These are phyloP conservation scores for Pseudohyphozyma bogoriensis DNA, from an alignment of 768 basidiomycete species.

Conservation along the genomic window DNA sequence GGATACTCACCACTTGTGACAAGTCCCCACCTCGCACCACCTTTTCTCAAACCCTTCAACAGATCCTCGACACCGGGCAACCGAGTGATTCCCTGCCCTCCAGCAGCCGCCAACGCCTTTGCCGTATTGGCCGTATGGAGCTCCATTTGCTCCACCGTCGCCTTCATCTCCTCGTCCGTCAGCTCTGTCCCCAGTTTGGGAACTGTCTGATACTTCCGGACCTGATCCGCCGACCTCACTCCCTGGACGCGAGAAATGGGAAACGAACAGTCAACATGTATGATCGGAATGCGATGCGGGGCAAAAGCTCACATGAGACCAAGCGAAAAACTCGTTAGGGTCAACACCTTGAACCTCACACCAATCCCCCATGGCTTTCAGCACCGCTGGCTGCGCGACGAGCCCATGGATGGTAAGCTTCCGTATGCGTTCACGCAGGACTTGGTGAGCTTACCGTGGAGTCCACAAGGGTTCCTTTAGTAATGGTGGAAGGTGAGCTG, in stretches of 20 bases:
- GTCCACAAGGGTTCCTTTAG: slow-evolving; percentile 28
- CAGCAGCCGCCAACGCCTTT: slow-evolving; percentile 5
- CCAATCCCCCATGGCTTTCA: too few species aligned
- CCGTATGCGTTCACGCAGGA: slow-evolving; percentile 7
- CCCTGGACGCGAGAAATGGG: slow-evolving; percentile 3
- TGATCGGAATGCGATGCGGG: too few species aligned
- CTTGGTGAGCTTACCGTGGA: slow-evolving; percentile 9
- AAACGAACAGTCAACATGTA: not conserved
- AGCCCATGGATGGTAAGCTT: too few species aligned
- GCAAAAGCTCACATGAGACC: slow-evolving; percentile 8
- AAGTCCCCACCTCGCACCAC: slow-evolving; percentile 67
- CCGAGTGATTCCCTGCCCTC: slow-evolving; percentile 40
- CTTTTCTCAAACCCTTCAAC: slow-evolving; percentile 46
- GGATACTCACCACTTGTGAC: slow-evolving; percentile 61
- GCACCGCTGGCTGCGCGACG: too few species aligned
- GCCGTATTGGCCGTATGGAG: slow-evolving; percentile 23
- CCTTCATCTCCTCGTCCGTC: slow-evolving; percentile 7
- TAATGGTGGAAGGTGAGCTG: too few species aligned
- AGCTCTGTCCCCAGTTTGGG: slow-evolving; percentile 11
- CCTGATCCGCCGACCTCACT: slow-evolving; percentile 26
- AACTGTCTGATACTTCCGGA: slow-evolving; percentile 17
- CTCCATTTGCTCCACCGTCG: slow-evolving; percentile 15
- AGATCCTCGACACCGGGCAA: slow-evolving; percentile 58
- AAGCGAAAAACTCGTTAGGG: slow-evolving; percentile 19
- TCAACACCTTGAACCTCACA: slow-evolving; percentile 19